Conservation (phyloP, 148 eudicot genomes). For the Cornus controversa region DNA sequence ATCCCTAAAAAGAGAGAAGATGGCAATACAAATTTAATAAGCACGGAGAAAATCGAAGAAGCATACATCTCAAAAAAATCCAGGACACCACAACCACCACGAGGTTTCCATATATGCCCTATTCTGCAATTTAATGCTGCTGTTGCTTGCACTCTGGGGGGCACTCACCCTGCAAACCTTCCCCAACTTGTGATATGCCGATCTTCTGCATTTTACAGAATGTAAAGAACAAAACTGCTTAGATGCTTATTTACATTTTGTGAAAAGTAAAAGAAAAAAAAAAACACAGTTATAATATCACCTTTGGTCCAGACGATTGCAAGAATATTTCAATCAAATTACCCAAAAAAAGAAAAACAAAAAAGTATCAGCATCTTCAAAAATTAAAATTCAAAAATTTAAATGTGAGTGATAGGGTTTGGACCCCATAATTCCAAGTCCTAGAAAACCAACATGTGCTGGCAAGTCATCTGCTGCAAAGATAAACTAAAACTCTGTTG, state of each 20-base stretch:
- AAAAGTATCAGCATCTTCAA: constrained; percentile 1
- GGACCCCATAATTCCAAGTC: constrained; percentile 92
- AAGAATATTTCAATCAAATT: constrained; percentile 4
- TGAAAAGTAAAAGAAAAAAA: not conserved
- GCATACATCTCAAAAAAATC: not conserved
- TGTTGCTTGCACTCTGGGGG: constrained; percentile 90
- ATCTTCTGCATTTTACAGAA: constrained; percentile 43
- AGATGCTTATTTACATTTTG: not conserved
- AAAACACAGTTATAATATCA: constrained; percentile 7
- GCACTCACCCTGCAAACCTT: constrained; percentile 58
- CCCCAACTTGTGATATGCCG: constrained; percentile 35
- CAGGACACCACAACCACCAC: not conserved
- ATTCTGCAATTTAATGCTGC: constrained; percentile 14
- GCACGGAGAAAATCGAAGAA: not conserved
- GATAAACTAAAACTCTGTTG: constrained; percentile 12
- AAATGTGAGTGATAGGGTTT: not conserved
- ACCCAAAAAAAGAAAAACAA: not conserved
- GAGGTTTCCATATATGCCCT: not conserved
- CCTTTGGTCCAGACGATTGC: constrained; percentile 37
- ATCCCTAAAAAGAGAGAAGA: not conserved
- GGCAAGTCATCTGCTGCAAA: constrained; percentile 54
- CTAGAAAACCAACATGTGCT: constrained; percentile 79
- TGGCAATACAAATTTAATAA: not conserved
- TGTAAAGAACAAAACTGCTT: not conserved
- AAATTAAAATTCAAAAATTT: not conserved